A percentile compares a stretch with the other conserved stretches of the same genome.
These are phyloP conservation scores for Begonia fuchsioides DNA, from an alignment of 306 rosid species.

Conservation along the genomic window DNA sequence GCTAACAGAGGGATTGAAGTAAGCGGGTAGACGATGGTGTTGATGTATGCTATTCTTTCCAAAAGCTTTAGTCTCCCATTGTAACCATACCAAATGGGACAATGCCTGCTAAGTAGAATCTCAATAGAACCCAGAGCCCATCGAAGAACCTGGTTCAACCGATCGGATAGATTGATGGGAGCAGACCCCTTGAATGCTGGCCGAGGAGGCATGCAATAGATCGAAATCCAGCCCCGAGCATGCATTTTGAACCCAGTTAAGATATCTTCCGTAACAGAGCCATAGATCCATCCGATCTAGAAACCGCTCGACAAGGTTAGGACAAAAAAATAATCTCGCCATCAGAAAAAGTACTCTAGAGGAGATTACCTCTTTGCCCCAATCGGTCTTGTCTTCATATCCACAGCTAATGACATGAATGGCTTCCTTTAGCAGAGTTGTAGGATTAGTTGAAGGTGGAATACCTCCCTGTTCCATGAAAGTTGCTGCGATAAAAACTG, in stretches of 20 bases:
- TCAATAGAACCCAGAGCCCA: slow-evolving; percentile 99
- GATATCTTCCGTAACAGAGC: slow-evolving; percentile 99
- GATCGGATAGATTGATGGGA: slow-evolving; percentile 80
- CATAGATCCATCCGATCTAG: slow-evolving; percentile 99
- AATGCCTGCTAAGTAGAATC: slow-evolving; percentile 95
- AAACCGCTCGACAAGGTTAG: background rate
- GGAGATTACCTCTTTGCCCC: slow-evolving; percentile 85
- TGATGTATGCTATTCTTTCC: slow-evolving; percentile 84
- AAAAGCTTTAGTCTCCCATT: slow-evolving; percentile 61
- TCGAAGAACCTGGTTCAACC: slow-evolving; percentile 95
- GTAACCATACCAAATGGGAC: slow-evolving; percentile 99
- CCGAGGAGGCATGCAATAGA: slow-evolving; percentile 96
- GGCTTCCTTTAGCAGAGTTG: slow-evolving; percentile 96
- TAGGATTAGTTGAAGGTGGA: slow-evolving; percentile 93
- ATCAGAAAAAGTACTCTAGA: slow-evolving; percentile 10
- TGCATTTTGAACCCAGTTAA: slow-evolving; percentile 99
- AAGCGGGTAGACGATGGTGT: slow-evolving; percentile 88
- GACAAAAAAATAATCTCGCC: background rate
- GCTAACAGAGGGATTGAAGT: slow-evolving; percentile 86
- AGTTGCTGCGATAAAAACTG: slow-evolving; percentile 94
- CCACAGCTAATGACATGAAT: slow-evolving; percentile 99
- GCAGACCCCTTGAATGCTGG: slow-evolving; percentile 93
- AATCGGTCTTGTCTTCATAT: slow-evolving; percentile 91
- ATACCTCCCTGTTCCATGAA: slow-evolving; percentile 98
- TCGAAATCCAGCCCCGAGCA: slow-evolving; percentile 98